Conservation (phyloP, 352 stramenopile genomes). For the Plasmopara muralis region DNA sequence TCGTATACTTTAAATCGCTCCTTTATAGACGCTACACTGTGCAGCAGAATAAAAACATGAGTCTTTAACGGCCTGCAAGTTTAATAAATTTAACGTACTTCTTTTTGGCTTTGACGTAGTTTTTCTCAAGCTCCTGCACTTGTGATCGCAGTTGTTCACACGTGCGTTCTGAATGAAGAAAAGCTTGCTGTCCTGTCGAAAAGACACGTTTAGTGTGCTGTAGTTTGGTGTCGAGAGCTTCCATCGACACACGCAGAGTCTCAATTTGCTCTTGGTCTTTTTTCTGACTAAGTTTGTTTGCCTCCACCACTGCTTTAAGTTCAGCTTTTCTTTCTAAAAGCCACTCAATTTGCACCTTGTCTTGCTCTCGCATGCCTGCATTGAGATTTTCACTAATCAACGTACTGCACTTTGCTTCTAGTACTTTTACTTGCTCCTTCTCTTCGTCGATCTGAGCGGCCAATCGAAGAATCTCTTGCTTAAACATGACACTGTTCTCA, state of each 20-base stretch:
- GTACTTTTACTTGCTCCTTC: no score
- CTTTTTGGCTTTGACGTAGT: constrained; percentile 47
- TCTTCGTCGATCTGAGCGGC: no score
- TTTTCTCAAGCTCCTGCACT: constrained; percentile 63
- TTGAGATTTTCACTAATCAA: constrained; percentile 51
- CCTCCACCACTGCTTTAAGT: constrained; percentile 54
- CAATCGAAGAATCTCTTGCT: no score
- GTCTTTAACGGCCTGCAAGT: no score
- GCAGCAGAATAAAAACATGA: no score
- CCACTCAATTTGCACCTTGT: constrained; percentile 73
- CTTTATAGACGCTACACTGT: no score
- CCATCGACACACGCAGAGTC: no score
- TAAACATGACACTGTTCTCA: no score
- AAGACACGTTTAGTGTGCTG: constrained; percentile 79
- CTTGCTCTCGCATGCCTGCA: constrained; percentile 65
- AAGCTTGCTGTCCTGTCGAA: constrained; percentile 67
- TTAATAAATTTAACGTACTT: no score
- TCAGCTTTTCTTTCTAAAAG: constrained; percentile 77
- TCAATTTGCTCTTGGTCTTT: no score
- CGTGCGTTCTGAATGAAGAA: constrained; percentile 59
- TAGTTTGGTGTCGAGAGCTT: constrained; percentile 52
- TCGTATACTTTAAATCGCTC: no score
- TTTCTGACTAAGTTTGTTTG: neutral
- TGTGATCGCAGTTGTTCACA: constrained; percentile 67
- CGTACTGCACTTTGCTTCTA: no score